A percentile compares a stretch with the other conserved stretches of the same genome.
Evolutionary conservation across 2,329 filamentous ascomycete genomes (phyloP).

Genomic region (Colletotrichum chrysophilum): DNA sequence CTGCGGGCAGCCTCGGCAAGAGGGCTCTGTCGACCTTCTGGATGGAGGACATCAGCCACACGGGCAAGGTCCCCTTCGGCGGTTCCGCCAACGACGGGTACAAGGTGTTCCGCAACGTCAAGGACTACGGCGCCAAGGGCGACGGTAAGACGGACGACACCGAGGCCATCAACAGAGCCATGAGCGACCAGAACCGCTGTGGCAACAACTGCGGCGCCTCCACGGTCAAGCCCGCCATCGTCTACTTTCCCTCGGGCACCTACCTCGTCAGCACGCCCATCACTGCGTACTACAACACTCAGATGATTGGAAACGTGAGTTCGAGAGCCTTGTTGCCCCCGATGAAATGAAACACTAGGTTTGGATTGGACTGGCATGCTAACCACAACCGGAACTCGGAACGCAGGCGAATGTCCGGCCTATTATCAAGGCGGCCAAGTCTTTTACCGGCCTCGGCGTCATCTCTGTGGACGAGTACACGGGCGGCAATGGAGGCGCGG

Average conservation of each 20-base stretch:
- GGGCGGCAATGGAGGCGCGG: constrained; percentile 26
- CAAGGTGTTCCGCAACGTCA: constrained; percentile 44
- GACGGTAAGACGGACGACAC: constrained; percentile 53
- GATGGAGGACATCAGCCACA: background rate
- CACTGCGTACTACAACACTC: constrained; percentile 64
- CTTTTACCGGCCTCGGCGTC: constrained; percentile 60
- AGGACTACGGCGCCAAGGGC: constrained; percentile 40
- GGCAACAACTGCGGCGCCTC: constrained; percentile 35
- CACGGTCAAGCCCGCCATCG: constrained; percentile 25
- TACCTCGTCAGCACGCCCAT: constrained; percentile 54
- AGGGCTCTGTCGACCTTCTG: background rate
- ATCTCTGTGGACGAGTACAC: constrained; percentile 52
- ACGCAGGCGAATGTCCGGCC: constrained; percentile 54
- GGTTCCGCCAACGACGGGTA: constrained; percentile 24
- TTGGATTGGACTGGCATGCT: background rate
- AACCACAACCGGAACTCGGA: background rate
- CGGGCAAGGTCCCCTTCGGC: background rate
- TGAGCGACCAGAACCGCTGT: constrained; percentile 40
- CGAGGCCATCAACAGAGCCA: constrained; percentile 55
- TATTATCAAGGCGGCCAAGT: constrained; percentile 55
- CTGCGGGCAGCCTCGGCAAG: background rate
- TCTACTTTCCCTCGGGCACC: constrained; percentile 47
- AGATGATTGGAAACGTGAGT: constrained; percentile 60
- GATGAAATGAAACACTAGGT: background rate
- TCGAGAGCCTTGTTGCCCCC: background rate